These are phyloP conservation scores for Phytophthora agathidicida DNA, from an alignment of 352 stramenopile genomes.

Conservation along the genomic window DNA sequence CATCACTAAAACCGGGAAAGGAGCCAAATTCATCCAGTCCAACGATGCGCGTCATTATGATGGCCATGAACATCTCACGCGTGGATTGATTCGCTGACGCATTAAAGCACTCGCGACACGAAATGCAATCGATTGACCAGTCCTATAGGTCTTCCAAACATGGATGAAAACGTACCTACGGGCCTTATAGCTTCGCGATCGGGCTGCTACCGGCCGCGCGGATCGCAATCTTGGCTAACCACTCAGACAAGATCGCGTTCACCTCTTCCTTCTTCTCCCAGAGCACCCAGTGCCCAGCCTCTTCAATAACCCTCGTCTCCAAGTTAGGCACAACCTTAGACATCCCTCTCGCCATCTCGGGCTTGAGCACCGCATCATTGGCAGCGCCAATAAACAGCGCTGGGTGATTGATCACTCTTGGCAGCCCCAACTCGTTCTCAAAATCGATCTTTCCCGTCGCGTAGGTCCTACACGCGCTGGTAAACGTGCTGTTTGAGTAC, in stretches of 20 bases:
- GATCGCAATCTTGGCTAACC: slow-evolving; percentile 28
- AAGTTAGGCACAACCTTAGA: slow-evolving; percentile 46
- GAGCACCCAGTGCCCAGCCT: slow-evolving; percentile 52
- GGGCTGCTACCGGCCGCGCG: background rate
- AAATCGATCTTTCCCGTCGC: slow-evolving; percentile 50
- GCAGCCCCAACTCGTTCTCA: slow-evolving; percentile 36
- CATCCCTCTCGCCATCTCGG: slow-evolving; percentile 50
- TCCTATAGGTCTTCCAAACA: slow-evolving; percentile 24
- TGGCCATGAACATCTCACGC: slow-evolving; percentile 12
- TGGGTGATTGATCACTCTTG: slow-evolving; percentile 39
- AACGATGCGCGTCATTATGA: background rate
- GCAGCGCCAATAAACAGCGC: slow-evolving; percentile 51
- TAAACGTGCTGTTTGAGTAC: slow-evolving; percentile 48
- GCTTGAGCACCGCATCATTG: slow-evolving; percentile 53
- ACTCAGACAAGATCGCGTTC: slow-evolving; percentile 41
- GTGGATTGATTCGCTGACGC: slow-evolving; percentile 30
- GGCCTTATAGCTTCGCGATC: slow-evolving; percentile 17
- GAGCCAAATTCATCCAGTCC: slow-evolving; percentile 2
- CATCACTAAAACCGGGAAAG: slow-evolving; percentile 17
- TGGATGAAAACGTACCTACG: slow-evolving; percentile 2
- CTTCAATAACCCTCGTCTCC: slow-evolving; percentile 32
- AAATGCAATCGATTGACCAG: slow-evolving; percentile 36
- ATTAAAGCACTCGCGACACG: slow-evolving; percentile 10
- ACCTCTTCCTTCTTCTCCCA: slow-evolving; percentile 55
- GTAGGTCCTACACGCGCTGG: slow-evolving; percentile 44